These are phyloP conservation scores for Cryphonectria parasitica DNA, from an alignment of 2,329 filamentous ascomycete genomes.

Conservation along the genomic window DNA sequence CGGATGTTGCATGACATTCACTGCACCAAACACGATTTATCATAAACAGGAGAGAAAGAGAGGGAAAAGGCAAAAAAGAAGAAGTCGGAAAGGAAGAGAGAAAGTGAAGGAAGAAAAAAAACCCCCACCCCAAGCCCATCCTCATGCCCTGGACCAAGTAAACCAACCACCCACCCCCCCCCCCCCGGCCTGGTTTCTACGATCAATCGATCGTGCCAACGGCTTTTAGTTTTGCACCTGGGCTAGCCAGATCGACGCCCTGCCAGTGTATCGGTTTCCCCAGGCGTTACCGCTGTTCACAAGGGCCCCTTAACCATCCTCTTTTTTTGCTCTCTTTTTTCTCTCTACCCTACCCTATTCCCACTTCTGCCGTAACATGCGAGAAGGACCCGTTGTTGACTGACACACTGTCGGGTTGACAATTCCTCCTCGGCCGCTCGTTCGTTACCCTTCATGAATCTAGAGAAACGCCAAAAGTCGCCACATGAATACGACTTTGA, in stretches of 20 bases:
- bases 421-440: constrained; percentile 22
- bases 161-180: not conserved
- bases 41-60: not conserved
- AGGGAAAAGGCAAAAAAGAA: not conserved
- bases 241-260: constrained; percentile 12
- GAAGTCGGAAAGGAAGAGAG: not conserved
- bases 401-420: constrained; percentile 28
- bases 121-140: not conserved
- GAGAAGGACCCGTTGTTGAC: constrained; percentile 25
- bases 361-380: constrained; percentile 24
- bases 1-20: constrained; percentile 23
- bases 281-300: constrained; percentile 15
- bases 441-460: constrained; percentile 26
- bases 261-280: constrained; percentile 1
- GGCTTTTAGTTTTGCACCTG: constrained; percentile 10
- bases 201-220: not conserved
- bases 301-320: not conserved
- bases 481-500: constrained; percentile 18
- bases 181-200: not conserved
- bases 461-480: constrained; percentile 18
- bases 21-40: constrained; percentile 8
- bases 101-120: not conserved
- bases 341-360: constrained; percentile 14
- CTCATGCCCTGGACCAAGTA: not conserved
- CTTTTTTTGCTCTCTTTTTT: not conserved